Conservation (phyloP, 1,284 basidiomycete genomes). For the Lignosus rhinocerotis region DNA sequence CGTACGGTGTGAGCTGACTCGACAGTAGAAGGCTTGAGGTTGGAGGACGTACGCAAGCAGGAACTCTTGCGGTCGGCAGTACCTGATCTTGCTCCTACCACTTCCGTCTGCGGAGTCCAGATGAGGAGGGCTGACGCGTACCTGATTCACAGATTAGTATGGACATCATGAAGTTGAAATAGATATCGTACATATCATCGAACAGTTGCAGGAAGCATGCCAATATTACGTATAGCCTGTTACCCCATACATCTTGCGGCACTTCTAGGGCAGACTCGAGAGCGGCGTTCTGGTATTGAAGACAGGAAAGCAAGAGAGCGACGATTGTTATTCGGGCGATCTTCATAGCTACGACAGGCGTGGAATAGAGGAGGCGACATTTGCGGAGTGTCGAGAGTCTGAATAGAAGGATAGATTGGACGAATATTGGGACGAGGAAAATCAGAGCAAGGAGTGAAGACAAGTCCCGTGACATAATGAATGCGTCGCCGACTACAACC, state of each 20-base stretch:
- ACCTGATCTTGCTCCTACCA: background rate
- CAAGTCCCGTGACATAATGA: background rate
- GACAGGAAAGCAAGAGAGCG: background rate
- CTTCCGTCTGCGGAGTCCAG: background rate
- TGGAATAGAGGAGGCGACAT: background rate
- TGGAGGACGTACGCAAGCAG: background rate
- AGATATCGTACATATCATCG: conserved; percentile 26
- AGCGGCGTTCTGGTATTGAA: background rate
- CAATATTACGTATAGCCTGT: conserved; percentile 10
- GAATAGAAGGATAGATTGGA: conserved; percentile 27
- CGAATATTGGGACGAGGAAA: conserved; percentile 20
- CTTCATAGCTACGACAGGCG: background rate
- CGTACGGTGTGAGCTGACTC: background rate
- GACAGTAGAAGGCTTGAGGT: no score
- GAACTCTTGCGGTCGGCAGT: background rate
- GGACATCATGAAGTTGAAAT: no score
- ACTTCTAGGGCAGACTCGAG: background rate
- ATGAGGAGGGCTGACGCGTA: background rate
- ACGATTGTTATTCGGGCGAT: background rate
- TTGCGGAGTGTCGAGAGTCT: conserved; percentile 28
- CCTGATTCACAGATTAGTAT: background rate
- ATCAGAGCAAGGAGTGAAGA: conserved; percentile 7
- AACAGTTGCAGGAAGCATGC: conserved; percentile 33
- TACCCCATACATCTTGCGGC: background rate
- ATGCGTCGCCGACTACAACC: background rate